Evolutionary conservation across 2,329 filamentous ascomycete species (phyloP), one percentile per base, ranked within the genome.

Genomic region (Aurifilum marmelostoma): DNA sequence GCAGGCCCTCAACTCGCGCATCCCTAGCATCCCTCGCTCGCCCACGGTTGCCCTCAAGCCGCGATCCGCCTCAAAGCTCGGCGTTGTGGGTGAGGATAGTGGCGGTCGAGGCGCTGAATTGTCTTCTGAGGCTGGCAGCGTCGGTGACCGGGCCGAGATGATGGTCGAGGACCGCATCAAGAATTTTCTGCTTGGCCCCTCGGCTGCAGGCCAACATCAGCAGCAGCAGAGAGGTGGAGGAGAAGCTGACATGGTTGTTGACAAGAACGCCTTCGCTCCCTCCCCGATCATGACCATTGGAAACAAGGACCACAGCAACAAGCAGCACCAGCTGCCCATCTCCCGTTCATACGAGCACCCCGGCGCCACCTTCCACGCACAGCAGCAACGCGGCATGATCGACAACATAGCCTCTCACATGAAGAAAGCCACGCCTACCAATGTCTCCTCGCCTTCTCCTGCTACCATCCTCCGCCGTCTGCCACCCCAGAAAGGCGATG

Each of bases 31-130:
- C 9, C 68, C 68, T 2, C 61, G 61, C 9, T 65, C 60, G 37
- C 68, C 68, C 1, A 67, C 65, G 16, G 65, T 67, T 5, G 61
- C 54, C 3, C 50, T 67, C 37, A 47, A 64, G 3, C 61, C 54
- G 29, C 34, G 61, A 47, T 65, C 61, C 0, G 68, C 65, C 24
- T 65, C 65, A 34, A 67, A 69, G 37, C 47, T 65, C 12, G 68
- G 65, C 16, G 52, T 60, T 6, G 37, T 47, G 54, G 64, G 34
- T 18, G 52, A 47, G 37, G 54, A 66, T 32, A 39, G 67, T 24
- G 62, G 66, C 14, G 60, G 60, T 3, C 7, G 16, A 8, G 34
- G n/a, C 11, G 43, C 54, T 6, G 43, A 60, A 24, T 32, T 39
- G n/a, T 69, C 68, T 3, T 63, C 65, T 27, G 65, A 67, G 27